Percentiles rank a stretch among this genome's conserved stretches.
Evolutionary conservation across 768 basidiomycete species (phyloP).

Genomic region (Gymnopilus junonius): DNA sequence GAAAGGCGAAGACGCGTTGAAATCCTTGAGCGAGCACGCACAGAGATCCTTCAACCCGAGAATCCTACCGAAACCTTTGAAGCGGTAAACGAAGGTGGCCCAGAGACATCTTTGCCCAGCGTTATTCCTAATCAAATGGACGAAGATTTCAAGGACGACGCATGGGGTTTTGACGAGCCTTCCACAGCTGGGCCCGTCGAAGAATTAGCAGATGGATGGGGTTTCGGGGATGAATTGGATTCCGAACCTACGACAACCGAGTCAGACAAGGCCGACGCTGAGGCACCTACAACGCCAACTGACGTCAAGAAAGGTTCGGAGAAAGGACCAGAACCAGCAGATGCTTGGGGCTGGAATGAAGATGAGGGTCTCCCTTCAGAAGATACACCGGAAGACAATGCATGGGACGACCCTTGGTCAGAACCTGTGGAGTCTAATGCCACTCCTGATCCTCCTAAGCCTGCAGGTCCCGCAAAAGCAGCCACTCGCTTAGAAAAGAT

Average conservation of each 20-base stretch:
- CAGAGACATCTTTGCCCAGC: slow-evolving; percentile 32
- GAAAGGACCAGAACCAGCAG: slow-evolving; percentile 48
- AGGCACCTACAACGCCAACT: slow-evolving; percentile 12
- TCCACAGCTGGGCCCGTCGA: slow-evolving; percentile 30
- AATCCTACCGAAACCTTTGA: slow-evolving; percentile 44
- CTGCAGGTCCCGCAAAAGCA: slow-evolving; percentile 46
- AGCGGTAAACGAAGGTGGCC: slow-evolving; percentile 39
- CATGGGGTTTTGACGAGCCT: slow-evolving; percentile 37
- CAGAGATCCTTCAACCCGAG: slow-evolving; percentile 50
- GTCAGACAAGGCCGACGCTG: slow-evolving; percentile 38
- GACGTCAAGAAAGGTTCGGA: slow-evolving; percentile 9
- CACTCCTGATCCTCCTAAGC: slow-evolving; percentile 33
- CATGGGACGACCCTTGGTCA: slow-evolving; percentile 77
- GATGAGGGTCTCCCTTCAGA: slow-evolving; percentile 44
- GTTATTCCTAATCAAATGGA: slow-evolving; percentile 36
- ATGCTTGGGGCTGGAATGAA: slow-evolving; percentile 83
- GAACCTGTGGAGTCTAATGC: slow-evolving; percentile 39
- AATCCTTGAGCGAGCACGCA: slow-evolving; percentile 67
- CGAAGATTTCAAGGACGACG: slow-evolving; percentile 40
- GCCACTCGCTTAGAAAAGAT: slow-evolving; percentile 60
- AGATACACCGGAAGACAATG: slow-evolving; percentile 42
- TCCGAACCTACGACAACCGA: background rate
- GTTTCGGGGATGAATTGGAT: slow-evolving; percentile 21
- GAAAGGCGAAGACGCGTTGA: slow-evolving; percentile 72
- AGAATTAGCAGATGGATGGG: slow-evolving; percentile 34